Percentiles rank a stretch among this genome's conserved stretches.
phyloP scores from a whole-genome alignment of 805 yeast genomes.

The Myxozyma udenii region DNA sequence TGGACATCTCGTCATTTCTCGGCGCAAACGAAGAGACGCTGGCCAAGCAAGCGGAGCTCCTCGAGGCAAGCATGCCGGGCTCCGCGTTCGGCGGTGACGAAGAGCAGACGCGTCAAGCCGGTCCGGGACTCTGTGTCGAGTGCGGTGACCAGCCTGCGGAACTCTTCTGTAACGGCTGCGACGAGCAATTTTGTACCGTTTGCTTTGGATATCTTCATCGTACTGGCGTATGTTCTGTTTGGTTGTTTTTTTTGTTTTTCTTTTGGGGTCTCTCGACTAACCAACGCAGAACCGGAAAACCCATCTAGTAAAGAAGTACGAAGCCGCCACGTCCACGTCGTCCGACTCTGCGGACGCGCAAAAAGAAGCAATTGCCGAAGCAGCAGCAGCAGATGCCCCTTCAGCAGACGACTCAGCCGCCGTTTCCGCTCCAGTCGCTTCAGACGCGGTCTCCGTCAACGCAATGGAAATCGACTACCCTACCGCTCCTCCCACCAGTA shows the following conservation, averaged over 20 bases:
- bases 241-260: no score
- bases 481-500: neutral
- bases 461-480: conserved; percentile 19
- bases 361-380: conserved; percentile 26
- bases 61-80: conserved; percentile 9
- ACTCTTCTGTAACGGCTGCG: conserved; percentile 58
- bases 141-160: conserved; percentile 73
- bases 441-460: conserved; percentile 19
- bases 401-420: neutral
- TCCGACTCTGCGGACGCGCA: conserved; percentile 23
- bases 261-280: neutral
- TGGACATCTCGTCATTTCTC: conserved; percentile 18
- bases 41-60: conserved; percentile 13
- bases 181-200: conserved; percentile 64
- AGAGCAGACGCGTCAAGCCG: neutral
- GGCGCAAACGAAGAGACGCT: conserved; percentile 20
- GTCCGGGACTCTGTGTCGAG: conserved; percentile 53
- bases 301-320: conserved; percentile 42
- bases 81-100: conserved; percentile 4
- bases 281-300: conserved; percentile 42
- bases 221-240: conserved; percentile 47
- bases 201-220: conserved; percentile 68
- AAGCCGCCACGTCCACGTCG: conserved; percentile 27
- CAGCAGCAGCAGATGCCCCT: conserved; percentile 6
- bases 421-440: conserved; percentile 3